Evolutionary conservation across 345 rosid species (phyloP), one percentile per base, ranked within the genome.

Genomic region (Laguncularia racemosa): DNA sequence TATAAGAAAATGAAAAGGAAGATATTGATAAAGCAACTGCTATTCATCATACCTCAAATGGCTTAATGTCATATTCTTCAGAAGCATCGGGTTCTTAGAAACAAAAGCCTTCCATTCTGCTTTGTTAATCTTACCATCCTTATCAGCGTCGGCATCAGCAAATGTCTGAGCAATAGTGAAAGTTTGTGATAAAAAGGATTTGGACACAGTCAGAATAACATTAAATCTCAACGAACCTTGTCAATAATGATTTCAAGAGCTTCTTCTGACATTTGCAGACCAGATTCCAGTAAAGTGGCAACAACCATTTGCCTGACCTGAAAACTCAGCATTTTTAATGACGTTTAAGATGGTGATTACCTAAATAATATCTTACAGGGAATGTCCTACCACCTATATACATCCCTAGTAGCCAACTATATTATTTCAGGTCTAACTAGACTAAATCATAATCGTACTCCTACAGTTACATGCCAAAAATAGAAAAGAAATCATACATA

Each of bases 291-390:
- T 66, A 91, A 88, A 20, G 91, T 89, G 53, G 98, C 96, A 40
- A 88, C 86, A 58, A 88, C 98, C 96, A 91, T 91, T 75, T 88
- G 83, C 74, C 80, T 84, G 20, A 84, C 88, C 96, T 88, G 49
- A 48, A 46, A 45, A 18, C 7, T 16, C 47, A 19, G 28, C 11
- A 33, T 6, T 33, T 33, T 33, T 33, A 33, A 33, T 7, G 9
- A 33, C 7, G 11, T 33, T 33, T 33, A 7, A 33, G 40, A 33
- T 33, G 40, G 40, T 33, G 40, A 9, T 33, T 33, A 33, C 11
- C 10, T 33, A 33, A 33, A 4, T 33, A 4, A 33, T 7, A 33
- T 33, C 11, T 33, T 4, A 33, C 40, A 33, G 40, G 40, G 40
- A 33, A 33, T 7, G 40, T 33, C 40, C 40, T 33, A 33, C 9